Evolutionary conservation across 345 rosid genomes (phyloP).

Genomic region (Ricinus communis): DNA sequence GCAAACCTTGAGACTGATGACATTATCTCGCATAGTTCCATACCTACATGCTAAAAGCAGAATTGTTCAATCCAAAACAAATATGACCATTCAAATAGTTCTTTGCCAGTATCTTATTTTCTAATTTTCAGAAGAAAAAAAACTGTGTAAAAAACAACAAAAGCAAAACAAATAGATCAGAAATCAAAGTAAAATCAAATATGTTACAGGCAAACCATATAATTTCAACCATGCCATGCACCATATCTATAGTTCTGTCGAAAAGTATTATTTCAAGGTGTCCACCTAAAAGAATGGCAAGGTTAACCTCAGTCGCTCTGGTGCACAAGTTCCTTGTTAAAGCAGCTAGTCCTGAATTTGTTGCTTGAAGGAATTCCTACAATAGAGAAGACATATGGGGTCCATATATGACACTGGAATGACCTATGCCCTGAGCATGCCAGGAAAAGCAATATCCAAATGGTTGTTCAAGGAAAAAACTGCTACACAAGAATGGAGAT

Average conservation of each 20-base stretch:
- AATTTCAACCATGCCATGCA: neutral
- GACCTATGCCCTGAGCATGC: neutral
- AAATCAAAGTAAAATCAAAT: neutral
- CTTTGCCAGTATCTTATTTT: neutral
- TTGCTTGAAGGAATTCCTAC: neutral
- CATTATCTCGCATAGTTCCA: slow-evolving; percentile 96
- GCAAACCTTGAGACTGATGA: slow-evolving; percentile 84
- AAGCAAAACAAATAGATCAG: neutral
- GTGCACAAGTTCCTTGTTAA: neutral
- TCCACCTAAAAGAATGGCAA: neutral
- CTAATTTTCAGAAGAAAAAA: neutral
- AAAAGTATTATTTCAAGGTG: neutral
- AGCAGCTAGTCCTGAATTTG: neutral
- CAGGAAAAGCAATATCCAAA: neutral
- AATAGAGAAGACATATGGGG: neutral
- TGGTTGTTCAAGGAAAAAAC: neutral
- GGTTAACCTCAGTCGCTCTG: neutral
- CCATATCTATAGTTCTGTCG: neutral
- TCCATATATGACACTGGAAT: neutral
- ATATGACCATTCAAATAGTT: neutral
- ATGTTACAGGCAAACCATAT: neutral
- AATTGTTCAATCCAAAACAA: slow-evolving; percentile 39
- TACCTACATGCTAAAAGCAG: slow-evolving; percentile 75
- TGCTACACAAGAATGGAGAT: neutral
- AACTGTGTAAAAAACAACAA: neutral